These are phyloP conservation scores for Solanum peruvianum DNA, from an alignment of 257 asterid genomes.

Conservation along the genomic window DNA sequence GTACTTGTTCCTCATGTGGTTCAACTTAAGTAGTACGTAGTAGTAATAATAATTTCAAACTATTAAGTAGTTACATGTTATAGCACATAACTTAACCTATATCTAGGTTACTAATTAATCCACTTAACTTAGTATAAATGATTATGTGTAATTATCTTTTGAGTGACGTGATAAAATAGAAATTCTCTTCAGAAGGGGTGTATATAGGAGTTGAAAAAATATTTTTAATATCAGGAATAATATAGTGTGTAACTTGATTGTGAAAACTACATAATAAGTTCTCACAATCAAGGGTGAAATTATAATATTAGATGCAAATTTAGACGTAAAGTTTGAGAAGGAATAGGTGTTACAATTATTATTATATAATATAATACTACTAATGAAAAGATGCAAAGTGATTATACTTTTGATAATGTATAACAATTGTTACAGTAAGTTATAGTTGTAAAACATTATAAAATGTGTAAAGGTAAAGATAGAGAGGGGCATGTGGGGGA, in stretches of 20 bases:
- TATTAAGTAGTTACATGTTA: too few relatives aligned
- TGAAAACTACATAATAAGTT: neutral
- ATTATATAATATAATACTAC: too few relatives aligned
- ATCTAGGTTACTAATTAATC: neutral
- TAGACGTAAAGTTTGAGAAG: neutral
- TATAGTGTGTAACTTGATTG: neutral
- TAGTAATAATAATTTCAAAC: too few relatives aligned
- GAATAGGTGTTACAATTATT: neutral
- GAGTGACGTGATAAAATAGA: neutral
- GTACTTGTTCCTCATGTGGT: too few relatives aligned
- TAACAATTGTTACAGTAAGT: neutral
- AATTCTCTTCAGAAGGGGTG: neutral
- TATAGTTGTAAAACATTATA: neutral
- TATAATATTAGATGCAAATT: neutral
- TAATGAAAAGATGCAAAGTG: neutral
- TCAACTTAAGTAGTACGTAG: too few relatives aligned
- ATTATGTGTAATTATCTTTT: neutral
- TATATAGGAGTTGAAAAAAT: neutral
- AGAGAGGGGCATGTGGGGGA: conserved; percentile 6
- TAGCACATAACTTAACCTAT: too few relatives aligned
- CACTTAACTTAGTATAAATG: neutral
- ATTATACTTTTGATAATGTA: neutral
- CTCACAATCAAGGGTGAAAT: neutral
- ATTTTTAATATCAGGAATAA: neutral
- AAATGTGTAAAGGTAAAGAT: neutral